phyloP scores from a whole-genome alignment of 139 green algal species.

The Micractinium conductrix region DNA sequence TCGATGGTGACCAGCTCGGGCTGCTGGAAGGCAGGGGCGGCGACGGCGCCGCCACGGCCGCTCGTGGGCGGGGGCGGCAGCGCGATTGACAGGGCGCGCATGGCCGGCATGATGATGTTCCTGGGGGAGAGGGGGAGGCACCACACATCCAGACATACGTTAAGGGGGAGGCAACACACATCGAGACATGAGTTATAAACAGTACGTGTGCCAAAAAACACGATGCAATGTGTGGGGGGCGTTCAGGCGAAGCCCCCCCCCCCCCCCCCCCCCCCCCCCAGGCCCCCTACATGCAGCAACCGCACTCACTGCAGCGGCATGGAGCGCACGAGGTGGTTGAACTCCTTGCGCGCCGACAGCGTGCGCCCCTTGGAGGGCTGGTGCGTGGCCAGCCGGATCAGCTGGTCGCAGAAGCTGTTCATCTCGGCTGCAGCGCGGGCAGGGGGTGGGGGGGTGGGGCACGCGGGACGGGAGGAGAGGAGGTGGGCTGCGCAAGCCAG shows the following conservation, averaged over 20 bases:
- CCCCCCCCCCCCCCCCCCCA: too few relatives aligned
- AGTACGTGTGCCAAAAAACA: too few relatives aligned
- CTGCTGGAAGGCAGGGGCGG: background rate
- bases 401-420: conserved; percentile 71
- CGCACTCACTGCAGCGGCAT: conserved; percentile 62
- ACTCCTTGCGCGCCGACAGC: conserved; percentile 59
- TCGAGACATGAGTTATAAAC: too few relatives aligned
- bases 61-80: conserved; percentile 37
- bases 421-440: conserved; percentile 48
- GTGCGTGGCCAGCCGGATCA: conserved; percentile 66
- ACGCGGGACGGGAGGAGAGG: too few relatives aligned
- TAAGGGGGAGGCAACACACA: background rate
- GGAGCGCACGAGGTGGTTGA: conserved; percentile 57
- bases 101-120: conserved; percentile 24
- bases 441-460: too few relatives aligned
- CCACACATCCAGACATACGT: background rate
- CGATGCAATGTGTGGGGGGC: too few relatives aligned
- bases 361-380: conserved; percentile 24
- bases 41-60: background rate
- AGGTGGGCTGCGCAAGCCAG: background rate
- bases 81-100: conserved; percentile 25
- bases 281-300: too few relatives aligned
- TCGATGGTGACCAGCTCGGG: conserved; percentile 69
- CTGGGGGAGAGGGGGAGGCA: background rate
- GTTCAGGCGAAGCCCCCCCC: too few relatives aligned